phyloP scores from a whole-genome alignment of 495 filamentous ascomycete species.

The Penicillium turbatum region DNA sequence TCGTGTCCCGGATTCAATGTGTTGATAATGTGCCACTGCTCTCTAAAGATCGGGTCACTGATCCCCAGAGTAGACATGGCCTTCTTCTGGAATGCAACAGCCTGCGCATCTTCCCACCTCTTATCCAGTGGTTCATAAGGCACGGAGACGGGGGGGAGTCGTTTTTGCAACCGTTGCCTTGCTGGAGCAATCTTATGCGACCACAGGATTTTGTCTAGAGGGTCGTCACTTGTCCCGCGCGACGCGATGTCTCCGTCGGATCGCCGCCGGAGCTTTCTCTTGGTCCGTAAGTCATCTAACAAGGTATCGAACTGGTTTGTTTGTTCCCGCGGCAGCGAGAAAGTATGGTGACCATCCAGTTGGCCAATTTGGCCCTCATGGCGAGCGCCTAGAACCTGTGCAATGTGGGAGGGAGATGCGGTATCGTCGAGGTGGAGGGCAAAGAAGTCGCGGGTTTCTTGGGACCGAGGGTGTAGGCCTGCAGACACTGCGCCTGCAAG shows the following conservation, averaged over 20 bases:
- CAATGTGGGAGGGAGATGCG: slow-evolving; percentile 65
- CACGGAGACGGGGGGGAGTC: slow-evolving; percentile 50
- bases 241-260: slow-evolving; percentile 39
- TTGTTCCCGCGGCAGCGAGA: slow-evolving; percentile 58
- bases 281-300: slow-evolving; percentile 51
- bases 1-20: slow-evolving; percentile 77
- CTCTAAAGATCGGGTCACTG: slow-evolving; percentile 80
- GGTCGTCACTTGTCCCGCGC: slow-evolving; percentile 41
- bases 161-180: slow-evolving; percentile 70
- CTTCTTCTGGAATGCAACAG: slow-evolving; percentile 53
- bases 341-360: slow-evolving; percentile 78
- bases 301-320: slow-evolving; percentile 57
- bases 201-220: slow-evolving; percentile 70
- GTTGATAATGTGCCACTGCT: slow-evolving; percentile 97
- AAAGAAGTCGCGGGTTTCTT: slow-evolving; percentile 81
- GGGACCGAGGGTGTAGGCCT: slow-evolving; percentile 51
- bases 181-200: slow-evolving; percentile 72
- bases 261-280: slow-evolving; percentile 52
- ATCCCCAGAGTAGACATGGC: slow-evolving; percentile 66
- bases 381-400: slow-evolving; percentile 64
- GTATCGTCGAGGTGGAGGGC: slow-evolving; percentile 72
- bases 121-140: slow-evolving; percentile 5
- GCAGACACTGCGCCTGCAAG: slow-evolving; percentile 36
- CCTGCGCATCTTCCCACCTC: slow-evolving; percentile 38
- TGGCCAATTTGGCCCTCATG: slow-evolving; percentile 84